Evolutionary conservation across 2,329 filamentous ascomycete species (phyloP), one percentile per base, ranked within the genome.

Genomic region (Colletotrichum truncatum): DNA sequence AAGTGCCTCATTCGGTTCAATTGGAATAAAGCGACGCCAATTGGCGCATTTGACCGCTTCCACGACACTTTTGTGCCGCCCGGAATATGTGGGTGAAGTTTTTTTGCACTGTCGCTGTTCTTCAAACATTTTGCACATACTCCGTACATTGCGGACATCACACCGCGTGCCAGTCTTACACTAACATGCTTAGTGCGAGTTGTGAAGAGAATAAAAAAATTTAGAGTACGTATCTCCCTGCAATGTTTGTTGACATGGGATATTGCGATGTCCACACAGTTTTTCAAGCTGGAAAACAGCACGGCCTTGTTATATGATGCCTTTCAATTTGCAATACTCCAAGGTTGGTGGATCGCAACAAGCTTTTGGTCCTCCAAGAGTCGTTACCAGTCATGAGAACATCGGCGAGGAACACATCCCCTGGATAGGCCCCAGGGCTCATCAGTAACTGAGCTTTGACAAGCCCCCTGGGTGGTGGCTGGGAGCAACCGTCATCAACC

Each of bases 341-440:
- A 64, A 56, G 57, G 51, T 55, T 26, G 30, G 57, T 66, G 63
- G 63, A 66, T 51, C 57, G 57, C 63, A 67, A 67, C 63, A 67
- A 67, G 66, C 66, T 67, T 67, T 67, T 54, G 28, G 56, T 30
- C 36, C 56, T 63, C 21, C 49, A 52, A 56, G n/a, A 45, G 34
- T 62, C 46, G 55, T 62, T 66, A 62, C 51, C 65, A 65, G 61
- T 61, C 54, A 57, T 63, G 66, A 28, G 43, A n/a, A n/a, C n/a
- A n/a, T n/a, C 57, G 45, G 53, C 52, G 25, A 41, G n/a, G n/a
- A n/a, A n/a, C n/a, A n/a, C n/a, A n/a, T n/a, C n/a, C n/a, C 38
- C 32, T 32, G 12, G 28, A 23, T 12, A 23, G 38, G 36, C n/a
- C 41, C 46, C 61, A 45, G 34, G 30, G 26, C 62, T 62, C 57